phyloP scores from a whole-genome alignment of 2,329 filamentous ascomycete species.

The Penicillium sp. region DNA sequence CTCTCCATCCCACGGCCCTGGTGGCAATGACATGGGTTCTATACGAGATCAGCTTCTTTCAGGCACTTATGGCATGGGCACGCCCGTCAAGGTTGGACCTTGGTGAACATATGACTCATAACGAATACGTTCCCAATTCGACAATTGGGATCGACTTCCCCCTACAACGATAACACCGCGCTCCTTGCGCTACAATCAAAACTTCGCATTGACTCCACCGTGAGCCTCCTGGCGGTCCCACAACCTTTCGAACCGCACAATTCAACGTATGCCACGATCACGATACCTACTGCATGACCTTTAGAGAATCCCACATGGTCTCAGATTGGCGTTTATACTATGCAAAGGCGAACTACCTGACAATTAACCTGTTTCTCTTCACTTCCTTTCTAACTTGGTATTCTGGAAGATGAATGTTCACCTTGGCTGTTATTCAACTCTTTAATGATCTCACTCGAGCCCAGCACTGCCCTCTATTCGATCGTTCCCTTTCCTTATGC shows the following conservation, averaged over 20 bases:
- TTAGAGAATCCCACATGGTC: constrained; percentile 38
- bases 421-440: constrained; percentile 8
- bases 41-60: constrained; percentile 59
- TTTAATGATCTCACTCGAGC: constrained; percentile 8
- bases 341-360: constrained; percentile 29
- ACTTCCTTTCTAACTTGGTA: constrained; percentile 7
- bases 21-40: constrained; percentile 43
- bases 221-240: constrained; percentile 18
- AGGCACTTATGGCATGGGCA: constrained; percentile 56
- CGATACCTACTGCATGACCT: constrained; percentile 46
- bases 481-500: constrained; percentile 20
- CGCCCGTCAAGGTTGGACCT: constrained; percentile 56
- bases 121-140: neutral
- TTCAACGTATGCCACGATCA: constrained; percentile 44
- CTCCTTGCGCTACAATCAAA: constrained; percentile 9
- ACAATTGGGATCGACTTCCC: neutral
- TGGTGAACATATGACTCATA: constrained; percentile 44
- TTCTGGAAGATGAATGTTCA: constrained; percentile 9
- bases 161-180: neutral
- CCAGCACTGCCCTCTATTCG: neutral
- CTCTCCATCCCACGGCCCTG: constrained; percentile 28
- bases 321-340: constrained; percentile 41
- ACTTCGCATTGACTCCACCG: constrained; percentile 13
- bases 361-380: constrained; percentile 14
- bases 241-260: constrained; percentile 28